These are phyloP conservation scores for Malassezia pachydermatis DNA, from an alignment of 1,284 basidiomycete species.

Conservation along the genomic window DNA sequence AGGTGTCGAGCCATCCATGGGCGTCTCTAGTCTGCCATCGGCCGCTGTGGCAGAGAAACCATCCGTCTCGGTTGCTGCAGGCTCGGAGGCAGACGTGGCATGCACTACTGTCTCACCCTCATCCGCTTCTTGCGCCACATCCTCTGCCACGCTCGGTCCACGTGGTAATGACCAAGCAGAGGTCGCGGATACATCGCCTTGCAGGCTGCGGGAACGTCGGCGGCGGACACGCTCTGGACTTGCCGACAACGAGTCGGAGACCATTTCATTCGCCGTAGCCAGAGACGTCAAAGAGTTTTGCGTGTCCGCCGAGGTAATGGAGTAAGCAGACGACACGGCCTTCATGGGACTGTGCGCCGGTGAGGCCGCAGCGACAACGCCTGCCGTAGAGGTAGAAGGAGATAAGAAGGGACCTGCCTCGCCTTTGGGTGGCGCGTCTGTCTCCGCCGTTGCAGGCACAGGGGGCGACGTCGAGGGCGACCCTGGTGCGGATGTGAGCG, in stretches of 20 bases:
- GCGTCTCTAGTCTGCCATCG: too few relatives aligned
- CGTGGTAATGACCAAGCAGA: too few relatives aligned
- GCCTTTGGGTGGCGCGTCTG: too few relatives aligned
- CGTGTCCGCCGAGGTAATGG: constrained; percentile 3
- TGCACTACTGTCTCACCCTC: too few relatives aligned
- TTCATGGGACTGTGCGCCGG: constrained; percentile 1
- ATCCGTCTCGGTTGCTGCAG: too few relatives aligned
- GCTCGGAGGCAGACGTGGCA: too few relatives aligned
- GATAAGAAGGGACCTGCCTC: too few relatives aligned
- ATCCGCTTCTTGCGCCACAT: too few relatives aligned
- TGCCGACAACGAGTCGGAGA: not conserved
- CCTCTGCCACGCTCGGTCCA: too few relatives aligned
- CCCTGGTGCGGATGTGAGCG: not conserved
- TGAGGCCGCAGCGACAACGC: not conserved
- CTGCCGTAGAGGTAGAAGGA: too few relatives aligned
- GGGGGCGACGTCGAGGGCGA: not conserved
- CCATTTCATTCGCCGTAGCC: not conserved
- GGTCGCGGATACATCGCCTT: not conserved
- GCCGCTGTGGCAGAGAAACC: too few relatives aligned
- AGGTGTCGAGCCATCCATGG: too few relatives aligned
- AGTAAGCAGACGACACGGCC: not conserved
- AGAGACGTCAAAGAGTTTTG: not conserved
- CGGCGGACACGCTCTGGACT: not conserved
- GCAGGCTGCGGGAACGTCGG: not conserved
- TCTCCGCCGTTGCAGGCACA: not conserved